These are phyloP conservation scores for Colletotrichum sp. DNA, from an alignment of 2,329 filamentous ascomycete genomes.

Conservation along the genomic window DNA sequence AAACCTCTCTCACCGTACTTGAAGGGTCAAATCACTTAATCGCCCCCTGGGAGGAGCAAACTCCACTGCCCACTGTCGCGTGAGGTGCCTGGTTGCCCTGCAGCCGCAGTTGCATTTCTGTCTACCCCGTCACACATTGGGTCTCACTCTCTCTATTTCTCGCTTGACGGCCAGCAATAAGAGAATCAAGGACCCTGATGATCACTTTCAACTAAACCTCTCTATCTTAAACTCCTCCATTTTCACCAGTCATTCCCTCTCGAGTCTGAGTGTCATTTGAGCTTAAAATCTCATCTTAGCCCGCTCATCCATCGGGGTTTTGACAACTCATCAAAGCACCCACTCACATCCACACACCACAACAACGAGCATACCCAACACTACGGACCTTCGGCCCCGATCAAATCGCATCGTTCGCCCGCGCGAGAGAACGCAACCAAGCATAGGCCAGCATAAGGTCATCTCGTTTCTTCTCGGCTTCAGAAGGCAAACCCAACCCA, in stretches of 20 bases:
- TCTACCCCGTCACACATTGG: not conserved
- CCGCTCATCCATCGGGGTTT: not conserved
- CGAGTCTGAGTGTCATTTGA: not conserved
- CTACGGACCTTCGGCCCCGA: not conserved
- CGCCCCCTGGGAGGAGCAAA: not conserved
- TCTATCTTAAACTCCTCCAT: not conserved
- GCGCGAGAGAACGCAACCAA: not conserved
- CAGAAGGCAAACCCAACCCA: not conserved
- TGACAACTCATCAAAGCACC: not conserved
- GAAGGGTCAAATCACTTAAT: not conserved
- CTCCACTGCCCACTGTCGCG: not conserved
- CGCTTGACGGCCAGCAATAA: not conserved
- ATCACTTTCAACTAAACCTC: not conserved
- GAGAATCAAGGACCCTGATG: not conserved
- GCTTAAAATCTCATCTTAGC: not conserved
- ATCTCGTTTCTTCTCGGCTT: not conserved
- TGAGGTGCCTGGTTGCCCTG: not conserved
- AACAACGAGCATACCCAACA: not conserved
- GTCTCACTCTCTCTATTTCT: not conserved
- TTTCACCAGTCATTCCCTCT: not conserved
- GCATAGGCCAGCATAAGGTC: not conserved
- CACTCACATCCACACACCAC: not conserved
- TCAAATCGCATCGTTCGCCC: not conserved
- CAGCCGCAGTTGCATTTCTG: not conserved
- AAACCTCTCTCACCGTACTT: not conserved